These are phyloP conservation scores for Suhomyces kunorum DNA, from an alignment of 1,139 yeast genomes.

Conservation along the genomic window DNA sequence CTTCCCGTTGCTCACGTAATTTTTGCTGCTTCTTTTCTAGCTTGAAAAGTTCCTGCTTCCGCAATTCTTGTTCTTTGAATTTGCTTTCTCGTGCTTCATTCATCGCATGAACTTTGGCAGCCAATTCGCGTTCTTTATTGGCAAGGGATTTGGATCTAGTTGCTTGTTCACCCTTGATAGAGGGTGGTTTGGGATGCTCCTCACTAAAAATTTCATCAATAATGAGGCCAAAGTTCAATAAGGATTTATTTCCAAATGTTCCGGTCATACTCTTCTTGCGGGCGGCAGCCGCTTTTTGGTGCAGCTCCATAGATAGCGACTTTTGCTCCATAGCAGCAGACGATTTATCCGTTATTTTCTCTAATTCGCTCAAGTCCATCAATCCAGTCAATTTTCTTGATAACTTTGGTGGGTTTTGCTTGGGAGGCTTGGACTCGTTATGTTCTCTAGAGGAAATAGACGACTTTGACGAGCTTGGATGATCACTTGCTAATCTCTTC, in stretches of 20 bases:
- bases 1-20: constrained; percentile 8
- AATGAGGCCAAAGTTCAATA: constrained; percentile 33
- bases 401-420: constrained; percentile 23
- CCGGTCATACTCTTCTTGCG: constrained; percentile 13
- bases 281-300: not conserved
- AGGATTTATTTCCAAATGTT: constrained; percentile 24
- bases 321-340: not conserved
- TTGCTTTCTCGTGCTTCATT: constrained; percentile 34
- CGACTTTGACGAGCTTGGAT: constrained; percentile 5
- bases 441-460: constrained; percentile 3
- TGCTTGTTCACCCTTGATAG: not conserved
- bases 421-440: constrained; percentile 13
- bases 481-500: constrained; percentile 8
- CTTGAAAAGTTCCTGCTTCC: constrained; percentile 7
- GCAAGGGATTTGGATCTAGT: constrained; percentile 11
- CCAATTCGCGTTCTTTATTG: constrained; percentile 34
- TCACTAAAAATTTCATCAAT: constrained; percentile 22
- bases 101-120: constrained; percentile 30
- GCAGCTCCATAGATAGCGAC: not conserved
- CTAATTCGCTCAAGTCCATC: constrained; percentile 18
- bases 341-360: constrained; percentile 10
- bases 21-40: constrained; percentile 13
- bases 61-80: constrained; percentile 21
- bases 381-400: constrained; percentile 31
- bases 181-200: constrained; percentile 4